Conservation (phyloP, 306 rosid species). For the Albizia julibrissin region DNA sequence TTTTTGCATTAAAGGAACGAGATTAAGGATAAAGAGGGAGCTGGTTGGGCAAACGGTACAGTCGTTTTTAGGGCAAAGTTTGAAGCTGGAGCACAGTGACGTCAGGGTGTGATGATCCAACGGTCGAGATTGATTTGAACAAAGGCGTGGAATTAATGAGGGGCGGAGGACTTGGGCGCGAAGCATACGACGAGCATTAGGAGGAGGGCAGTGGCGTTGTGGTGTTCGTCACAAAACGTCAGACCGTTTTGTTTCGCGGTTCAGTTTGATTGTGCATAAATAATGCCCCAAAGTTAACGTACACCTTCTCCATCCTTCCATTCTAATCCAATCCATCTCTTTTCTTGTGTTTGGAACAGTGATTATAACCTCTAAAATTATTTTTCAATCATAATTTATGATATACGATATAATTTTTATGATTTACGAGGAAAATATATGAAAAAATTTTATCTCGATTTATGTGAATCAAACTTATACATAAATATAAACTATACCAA, state of each 20-base stretch:
- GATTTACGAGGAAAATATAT: too few relatives aligned
- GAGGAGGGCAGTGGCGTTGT: constrained; percentile 14
- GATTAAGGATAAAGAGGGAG: constrained; percentile 4
- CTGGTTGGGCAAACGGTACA: background rate
- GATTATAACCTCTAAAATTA: too few relatives aligned
- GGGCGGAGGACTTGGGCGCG: background rate
- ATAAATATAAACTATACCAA: too few relatives aligned
- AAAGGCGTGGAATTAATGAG: background rate
- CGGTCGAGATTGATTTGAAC: background rate
- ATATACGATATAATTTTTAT: too few relatives aligned
- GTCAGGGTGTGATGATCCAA: constrained; percentile 13
- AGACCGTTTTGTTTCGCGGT: constrained; percentile 36
- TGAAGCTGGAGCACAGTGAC: constrained; percentile 18
- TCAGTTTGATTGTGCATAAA: constrained; percentile 44
- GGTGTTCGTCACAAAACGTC: constrained; percentile 29
- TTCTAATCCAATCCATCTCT: constrained; percentile 45
- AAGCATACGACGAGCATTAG: constrained; percentile 6
- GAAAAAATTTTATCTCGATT: too few relatives aligned
- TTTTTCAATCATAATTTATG: too few relatives aligned
- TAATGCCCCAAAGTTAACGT: constrained; percentile 29
- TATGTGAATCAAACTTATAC: too few relatives aligned
- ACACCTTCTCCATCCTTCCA: constrained; percentile 40
- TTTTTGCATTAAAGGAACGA: background rate
- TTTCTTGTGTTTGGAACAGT: too few relatives aligned
- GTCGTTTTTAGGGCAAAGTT: background rate